These are phyloP conservation scores for Nannizzia gypsea DNA, from an alignment of 2,329 filamentous ascomycete genomes.

Conservation along the genomic window DNA sequence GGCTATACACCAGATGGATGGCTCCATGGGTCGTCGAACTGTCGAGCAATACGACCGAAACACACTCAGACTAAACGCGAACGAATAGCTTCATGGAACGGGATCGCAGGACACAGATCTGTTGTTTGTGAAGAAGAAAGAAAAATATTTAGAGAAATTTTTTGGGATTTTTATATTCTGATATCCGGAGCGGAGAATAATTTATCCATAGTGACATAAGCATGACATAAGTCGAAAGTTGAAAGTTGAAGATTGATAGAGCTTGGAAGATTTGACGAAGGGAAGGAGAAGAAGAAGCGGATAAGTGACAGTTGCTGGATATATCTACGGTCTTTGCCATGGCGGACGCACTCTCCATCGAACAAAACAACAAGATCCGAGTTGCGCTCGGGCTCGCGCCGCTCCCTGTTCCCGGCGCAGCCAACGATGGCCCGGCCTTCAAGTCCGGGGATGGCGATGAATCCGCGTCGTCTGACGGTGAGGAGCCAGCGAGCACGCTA, in stretches of 20 bases:
- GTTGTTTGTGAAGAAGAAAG: constrained; percentile 32
- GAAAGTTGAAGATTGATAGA: neutral
- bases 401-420: constrained; percentile 63
- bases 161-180: constrained; percentile 2
- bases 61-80: constrained; percentile 27
- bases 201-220: neutral
- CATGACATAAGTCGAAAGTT: neutral
- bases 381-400: constrained; percentile 81
- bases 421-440: constrained; percentile 44
- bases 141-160: constrained; percentile 1
- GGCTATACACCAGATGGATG: constrained; percentile 42
- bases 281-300: no score
- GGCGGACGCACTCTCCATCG: constrained; percentile 57
- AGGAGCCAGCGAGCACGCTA: constrained; percentile 68
- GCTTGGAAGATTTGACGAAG: neutral
- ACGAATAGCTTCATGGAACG: constrained; percentile 36
- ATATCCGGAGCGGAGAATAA: neutral
- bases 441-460: constrained; percentile 40
- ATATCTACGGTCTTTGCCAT: constrained; percentile 19
- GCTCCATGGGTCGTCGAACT: constrained; percentile 81
- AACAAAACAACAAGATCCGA: constrained; percentile 88
- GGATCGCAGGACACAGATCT: constrained; percentile 84
- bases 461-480: constrained; percentile 39
- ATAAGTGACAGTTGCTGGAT: neutral
- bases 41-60: constrained; percentile 67